These are phyloP conservation scores for Lonicera japonica DNA, from an alignment of 129 eudicot genomes.

Conservation along the genomic window DNA sequence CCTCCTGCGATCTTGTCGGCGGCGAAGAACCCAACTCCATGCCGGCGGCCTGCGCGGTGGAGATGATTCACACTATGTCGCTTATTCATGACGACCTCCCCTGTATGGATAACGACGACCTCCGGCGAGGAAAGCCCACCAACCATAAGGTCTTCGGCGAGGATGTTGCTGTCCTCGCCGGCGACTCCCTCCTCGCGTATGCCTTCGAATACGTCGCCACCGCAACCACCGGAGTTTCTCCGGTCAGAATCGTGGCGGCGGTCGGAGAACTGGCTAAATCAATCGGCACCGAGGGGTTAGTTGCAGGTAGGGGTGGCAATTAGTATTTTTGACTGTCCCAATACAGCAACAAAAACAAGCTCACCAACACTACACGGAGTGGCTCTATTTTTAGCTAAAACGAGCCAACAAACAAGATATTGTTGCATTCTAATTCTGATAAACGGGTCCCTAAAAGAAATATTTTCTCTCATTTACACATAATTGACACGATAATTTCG, in stretches of 20 bases:
- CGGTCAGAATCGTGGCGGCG: slow-evolving; percentile 35
- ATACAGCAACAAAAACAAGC: no score
- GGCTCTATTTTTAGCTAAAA: no score
- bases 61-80: slow-evolving; percentile 79
- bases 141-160: slow-evolving; percentile 70
- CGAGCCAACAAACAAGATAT: no score
- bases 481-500: no score
- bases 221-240: slow-evolving; percentile 36
- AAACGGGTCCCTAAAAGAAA: no score
- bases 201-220: slow-evolving; percentile 50
- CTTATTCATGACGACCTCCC: slow-evolving; percentile 76
- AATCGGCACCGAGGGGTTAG: slow-evolving; percentile 63
- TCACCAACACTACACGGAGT: no score
- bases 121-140: slow-evolving; percentile 66
- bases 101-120: slow-evolving; percentile 76
- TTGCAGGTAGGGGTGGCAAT: no score
- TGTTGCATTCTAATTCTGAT: no score
- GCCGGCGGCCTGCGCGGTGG: slow-evolving; percentile 75
- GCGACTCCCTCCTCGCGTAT: slow-evolving; percentile 56
- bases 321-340: no score
- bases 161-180: slow-evolving; percentile 69
- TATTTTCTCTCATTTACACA: no score
- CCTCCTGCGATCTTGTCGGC: slow-evolving; percentile 76
- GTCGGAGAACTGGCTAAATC: slow-evolving; percentile 60
- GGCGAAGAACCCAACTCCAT: slow-evolving; percentile 44